phyloP scores from a whole-genome alignment of 1,284 basidiomycete genomes.

The Cutaneotrichosporon sp. region DNA sequence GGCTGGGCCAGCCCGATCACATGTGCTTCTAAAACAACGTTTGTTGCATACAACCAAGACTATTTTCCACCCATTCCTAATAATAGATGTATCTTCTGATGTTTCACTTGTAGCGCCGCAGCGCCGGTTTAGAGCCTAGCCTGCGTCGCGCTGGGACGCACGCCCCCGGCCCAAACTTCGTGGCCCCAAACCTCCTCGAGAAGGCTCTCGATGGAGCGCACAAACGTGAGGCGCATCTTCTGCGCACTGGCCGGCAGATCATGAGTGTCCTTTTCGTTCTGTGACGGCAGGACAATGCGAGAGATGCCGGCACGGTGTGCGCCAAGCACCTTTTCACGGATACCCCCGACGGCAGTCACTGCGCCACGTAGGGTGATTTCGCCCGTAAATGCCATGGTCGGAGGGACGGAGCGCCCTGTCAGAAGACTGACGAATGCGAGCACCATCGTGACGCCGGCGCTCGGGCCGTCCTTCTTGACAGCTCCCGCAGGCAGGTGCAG shows the following conservation, averaged over 20 bases:
- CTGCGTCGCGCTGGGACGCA: background rate
- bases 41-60: too few species aligned
- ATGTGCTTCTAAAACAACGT: too few species aligned
- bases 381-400: conserved; percentile 87
- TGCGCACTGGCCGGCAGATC: conserved; percentile 87
- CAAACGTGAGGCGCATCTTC: conserved; percentile 72
- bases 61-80: background rate
- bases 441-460: conserved; percentile 84
- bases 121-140: conserved; percentile 1
- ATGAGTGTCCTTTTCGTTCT: conserved; percentile 79
- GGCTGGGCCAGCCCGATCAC: too few species aligned
- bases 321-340: conserved; percentile 90
- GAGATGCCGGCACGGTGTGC: conserved; percentile 88
- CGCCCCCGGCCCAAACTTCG: conserved; percentile 8
- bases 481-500: conserved; percentile 92
- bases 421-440: conserved; percentile 84
- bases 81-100: background rate
- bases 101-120: too few species aligned
- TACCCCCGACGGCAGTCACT: conserved; percentile 81
- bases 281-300: conserved; percentile 66
- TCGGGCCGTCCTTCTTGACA: conserved; percentile 94
- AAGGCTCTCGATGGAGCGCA: conserved; percentile 30
- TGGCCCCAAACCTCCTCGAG: conserved; percentile 39
- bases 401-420: conserved; percentile 67
- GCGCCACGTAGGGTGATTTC: conserved; percentile 88